Conservation (phyloP, 73 alveolate genomes). For the Blepharisma stoltei region DNA sequence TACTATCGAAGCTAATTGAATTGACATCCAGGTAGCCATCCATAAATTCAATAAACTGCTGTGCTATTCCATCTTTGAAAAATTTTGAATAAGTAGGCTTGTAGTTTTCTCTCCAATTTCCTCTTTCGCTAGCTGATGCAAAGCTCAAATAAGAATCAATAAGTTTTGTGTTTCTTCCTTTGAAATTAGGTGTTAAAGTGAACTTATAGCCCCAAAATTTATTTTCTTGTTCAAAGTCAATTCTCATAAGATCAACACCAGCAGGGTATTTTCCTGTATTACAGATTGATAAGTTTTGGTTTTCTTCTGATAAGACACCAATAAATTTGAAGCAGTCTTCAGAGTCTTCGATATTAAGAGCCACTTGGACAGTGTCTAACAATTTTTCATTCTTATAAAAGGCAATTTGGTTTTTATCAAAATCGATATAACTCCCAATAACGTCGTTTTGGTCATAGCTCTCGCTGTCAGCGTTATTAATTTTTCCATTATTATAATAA, state of each 20-base stretch:
- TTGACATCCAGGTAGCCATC: constrained; percentile 50
- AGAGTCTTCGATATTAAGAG: too few relatives aligned
- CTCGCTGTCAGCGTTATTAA: too few relatives aligned
- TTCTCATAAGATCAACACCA: neutral
- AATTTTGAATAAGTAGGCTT: constrained; percentile 47
- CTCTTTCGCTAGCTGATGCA: constrained; percentile 29
- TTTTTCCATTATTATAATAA: too few relatives aligned
- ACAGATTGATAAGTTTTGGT: neutral
- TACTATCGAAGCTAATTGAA: constrained; percentile 46
- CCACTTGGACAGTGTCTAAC: too few relatives aligned
- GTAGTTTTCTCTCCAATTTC: constrained; percentile 39
- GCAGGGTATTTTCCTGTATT: neutral
- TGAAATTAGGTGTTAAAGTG: constrained; percentile 47
- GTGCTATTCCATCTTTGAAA: constrained; percentile 49
- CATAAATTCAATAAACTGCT: constrained; percentile 63
- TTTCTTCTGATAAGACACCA: constrained; percentile 19
- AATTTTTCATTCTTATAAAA: too few relatives aligned
- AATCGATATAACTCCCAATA: too few relatives aligned
- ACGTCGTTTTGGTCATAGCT: too few relatives aligned
- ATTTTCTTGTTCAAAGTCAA: neutral
- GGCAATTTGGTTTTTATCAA: too few relatives aligned
- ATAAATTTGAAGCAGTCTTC: neutral
- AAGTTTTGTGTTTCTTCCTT: constrained; percentile 51
- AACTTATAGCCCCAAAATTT: constrained; percentile 61
- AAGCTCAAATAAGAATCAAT: neutral